Percentiles rank a stretch among this genome's conserved stretches.
Evolutionary conservation across 352 stramenopile genomes (phyloP).

Genomic region (Pythium myriotylum): DNA sequence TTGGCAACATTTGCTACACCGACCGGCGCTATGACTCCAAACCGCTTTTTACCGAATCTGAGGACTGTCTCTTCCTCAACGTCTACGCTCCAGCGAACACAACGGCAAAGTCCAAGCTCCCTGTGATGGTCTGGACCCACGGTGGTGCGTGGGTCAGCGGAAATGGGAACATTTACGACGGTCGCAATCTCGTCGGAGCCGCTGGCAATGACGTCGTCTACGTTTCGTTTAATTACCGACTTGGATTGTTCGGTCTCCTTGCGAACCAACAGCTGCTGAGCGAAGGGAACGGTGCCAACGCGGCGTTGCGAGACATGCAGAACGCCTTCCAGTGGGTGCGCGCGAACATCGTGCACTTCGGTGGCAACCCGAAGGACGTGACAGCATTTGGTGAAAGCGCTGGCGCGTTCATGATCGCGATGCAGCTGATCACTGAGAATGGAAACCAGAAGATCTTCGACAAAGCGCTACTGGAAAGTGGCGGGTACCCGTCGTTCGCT

Average conservation of each 20-base stretch:
- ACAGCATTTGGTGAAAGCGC: constrained; percentile 31
- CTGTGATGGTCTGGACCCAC: constrained; percentile 41
- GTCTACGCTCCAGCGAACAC: constrained; percentile 33
- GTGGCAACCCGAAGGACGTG: constrained; percentile 38
- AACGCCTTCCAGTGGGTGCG: constrained; percentile 39
- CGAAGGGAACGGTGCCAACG: constrained; percentile 31
- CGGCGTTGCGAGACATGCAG: constrained; percentile 30
- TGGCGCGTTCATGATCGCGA: constrained; percentile 9
- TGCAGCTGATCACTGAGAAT: constrained; percentile 7
- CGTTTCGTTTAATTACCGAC: constrained; percentile 44
- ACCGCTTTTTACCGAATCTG: constrained; percentile 10
- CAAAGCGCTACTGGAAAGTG: constrained; percentile 12
- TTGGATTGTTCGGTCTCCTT: constrained; percentile 32
- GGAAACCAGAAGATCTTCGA: constrained; percentile 19
- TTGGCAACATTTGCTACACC: constrained; percentile 19
- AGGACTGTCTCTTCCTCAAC: constrained; percentile 44
- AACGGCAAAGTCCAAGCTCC: constrained; percentile 26
- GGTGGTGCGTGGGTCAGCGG: constrained; percentile 34
- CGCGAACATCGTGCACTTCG: constrained; percentile 39
- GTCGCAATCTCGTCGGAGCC: constrained; percentile 6
- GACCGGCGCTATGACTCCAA: constrained; percentile 1
- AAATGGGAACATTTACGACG: constrained; percentile 14
- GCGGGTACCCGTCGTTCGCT: constrained; percentile 6
- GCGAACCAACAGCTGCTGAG: constrained; percentile 31
- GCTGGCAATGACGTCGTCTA: constrained; percentile 32